Evolutionary conservation across 192 early-diverging fungal species (phyloP).

Genomic region (Coemansia sp.): DNA sequence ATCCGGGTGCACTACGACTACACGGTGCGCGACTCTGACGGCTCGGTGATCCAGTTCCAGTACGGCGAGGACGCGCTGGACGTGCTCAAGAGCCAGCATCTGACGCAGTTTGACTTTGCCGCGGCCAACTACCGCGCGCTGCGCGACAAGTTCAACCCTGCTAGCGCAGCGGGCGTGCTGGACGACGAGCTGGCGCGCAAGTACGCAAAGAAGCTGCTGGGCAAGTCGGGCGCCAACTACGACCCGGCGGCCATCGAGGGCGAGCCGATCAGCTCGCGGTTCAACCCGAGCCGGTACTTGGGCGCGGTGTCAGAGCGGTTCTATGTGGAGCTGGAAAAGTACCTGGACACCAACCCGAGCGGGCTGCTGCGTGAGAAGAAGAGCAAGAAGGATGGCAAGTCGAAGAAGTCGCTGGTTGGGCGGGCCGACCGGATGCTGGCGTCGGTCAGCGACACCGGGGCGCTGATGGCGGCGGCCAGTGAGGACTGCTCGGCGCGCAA

Average conservation of each 20-base stretch:
- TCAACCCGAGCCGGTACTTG: slow-evolving; percentile 76
- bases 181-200: slow-evolving; percentile 69
- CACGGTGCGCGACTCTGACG: slow-evolving; percentile 93
- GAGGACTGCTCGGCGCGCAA: slow-evolving; percentile 63
- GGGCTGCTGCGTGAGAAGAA: slow-evolving; percentile 36
- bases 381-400: not conserved
- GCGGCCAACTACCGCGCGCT: slow-evolving; percentile 85
- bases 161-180: slow-evolving; percentile 58
- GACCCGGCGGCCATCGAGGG: slow-evolving; percentile 1
- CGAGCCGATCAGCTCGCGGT: slow-evolving; percentile 76
- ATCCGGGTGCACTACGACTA: slow-evolving; percentile 93
- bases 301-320: slow-evolving; percentile 91
- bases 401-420: slow-evolving; percentile 50
- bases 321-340: slow-evolving; percentile 60
- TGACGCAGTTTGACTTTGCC: slow-evolving; percentile 88
- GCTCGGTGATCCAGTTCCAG: slow-evolving; percentile 94
- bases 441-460: slow-evolving; percentile 57
- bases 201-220: slow-evolving; percentile 73
- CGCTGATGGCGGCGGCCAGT: slow-evolving; percentile 52
- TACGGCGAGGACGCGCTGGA: slow-evolving; percentile 99
- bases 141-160: slow-evolving; percentile 74
- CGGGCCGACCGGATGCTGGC: slow-evolving; percentile 63
- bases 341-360: slow-evolving; percentile 38
- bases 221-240: slow-evolving; percentile 57
- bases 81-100: slow-evolving; percentile 88